Conservation (phyloP, 78 protist species). For the Polysphondylium violaceum region DNA sequence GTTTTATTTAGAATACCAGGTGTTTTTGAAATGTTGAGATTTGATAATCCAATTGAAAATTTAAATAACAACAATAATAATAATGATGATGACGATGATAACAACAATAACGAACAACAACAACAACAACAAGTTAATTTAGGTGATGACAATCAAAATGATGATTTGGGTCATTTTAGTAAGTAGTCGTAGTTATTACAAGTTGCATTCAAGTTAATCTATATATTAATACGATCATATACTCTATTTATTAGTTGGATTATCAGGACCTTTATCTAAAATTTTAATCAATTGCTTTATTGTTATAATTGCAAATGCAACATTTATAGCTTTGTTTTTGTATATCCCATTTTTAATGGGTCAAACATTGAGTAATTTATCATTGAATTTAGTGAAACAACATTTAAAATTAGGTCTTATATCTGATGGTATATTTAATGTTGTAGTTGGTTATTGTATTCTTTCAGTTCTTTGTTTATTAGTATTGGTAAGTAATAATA, state of each 20-base stretch:
- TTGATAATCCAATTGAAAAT: constrained; percentile 24
- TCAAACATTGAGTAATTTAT: neutral
- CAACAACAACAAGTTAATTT: neutral
- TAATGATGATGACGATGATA: neutral
- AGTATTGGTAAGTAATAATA: constrained; percentile 18
- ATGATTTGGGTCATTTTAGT: constrained; percentile 43
- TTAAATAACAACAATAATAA: constrained; percentile 17
- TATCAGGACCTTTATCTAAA: constrained; percentile 62
- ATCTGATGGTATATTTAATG: constrained; percentile 1
- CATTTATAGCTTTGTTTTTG: constrained; percentile 37
- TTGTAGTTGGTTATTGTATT: constrained; percentile 32
- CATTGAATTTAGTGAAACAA: neutral
- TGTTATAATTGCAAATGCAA: constrained; percentile 15
- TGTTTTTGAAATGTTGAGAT: constrained; percentile 32
- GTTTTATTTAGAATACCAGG: constrained; percentile 62
- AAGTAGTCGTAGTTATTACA: neutral
- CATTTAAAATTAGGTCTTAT: constrained; percentile 1
- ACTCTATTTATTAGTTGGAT: constrained; percentile 39
- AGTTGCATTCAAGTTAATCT: neutral
- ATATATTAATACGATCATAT: neutral
- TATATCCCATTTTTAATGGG: constrained; percentile 51
- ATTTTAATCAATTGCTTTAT: constrained; percentile 17
- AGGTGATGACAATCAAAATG: constrained; percentile 24
- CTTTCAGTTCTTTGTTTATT: constrained; percentile 4
- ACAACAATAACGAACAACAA: neutral